Percentiles rank a stretch among this genome's conserved stretches.
Evolutionary conservation across 371 early-diverging fungal genomes (phyloP).

Genomic region (Nematocida parisii): DNA sequence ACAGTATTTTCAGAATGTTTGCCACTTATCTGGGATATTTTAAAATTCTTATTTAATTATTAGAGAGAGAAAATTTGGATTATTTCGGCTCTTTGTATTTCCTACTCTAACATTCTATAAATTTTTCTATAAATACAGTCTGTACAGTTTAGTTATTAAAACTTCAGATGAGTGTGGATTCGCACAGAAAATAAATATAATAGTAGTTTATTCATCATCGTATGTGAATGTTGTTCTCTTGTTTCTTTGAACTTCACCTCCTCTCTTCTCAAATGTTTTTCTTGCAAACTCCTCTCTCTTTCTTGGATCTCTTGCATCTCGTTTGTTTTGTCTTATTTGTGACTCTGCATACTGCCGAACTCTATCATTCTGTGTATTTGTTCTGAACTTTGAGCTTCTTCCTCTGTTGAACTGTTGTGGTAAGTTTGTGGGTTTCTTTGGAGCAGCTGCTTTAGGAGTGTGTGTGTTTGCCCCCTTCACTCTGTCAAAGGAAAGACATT

Average conservation of each 20-base stretch:
- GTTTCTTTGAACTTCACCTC: constrained; percentile 2
- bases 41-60: too few species aligned
- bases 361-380: constrained; percentile 26
- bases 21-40: too few species aligned
- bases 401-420: constrained; percentile 25
- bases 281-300: constrained; percentile 17
- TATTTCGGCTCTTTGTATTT: too few species aligned
- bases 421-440: background rate
- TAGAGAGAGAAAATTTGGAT: too few species aligned
- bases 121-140: too few species aligned
- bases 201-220: background rate
- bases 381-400: constrained; percentile 46
- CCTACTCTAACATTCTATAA: too few species aligned
- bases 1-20: too few species aligned
- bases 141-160: too few species aligned
- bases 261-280: constrained; percentile 46
- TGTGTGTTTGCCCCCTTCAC: constrained; percentile 42
- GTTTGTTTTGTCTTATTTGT: constrained; percentile 11
- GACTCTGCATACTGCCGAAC: constrained; percentile 10
- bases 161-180: too few species aligned
- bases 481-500: constrained; percentile 47
- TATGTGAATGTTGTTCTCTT: constrained; percentile 45
- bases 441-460: background rate
- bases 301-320: constrained; percentile 9
- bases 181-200: too few species aligned